Evolutionary conservation across 2,329 filamentous ascomycete genomes (phyloP).

Genomic region (Pseudogymnoascus sp.): DNA sequence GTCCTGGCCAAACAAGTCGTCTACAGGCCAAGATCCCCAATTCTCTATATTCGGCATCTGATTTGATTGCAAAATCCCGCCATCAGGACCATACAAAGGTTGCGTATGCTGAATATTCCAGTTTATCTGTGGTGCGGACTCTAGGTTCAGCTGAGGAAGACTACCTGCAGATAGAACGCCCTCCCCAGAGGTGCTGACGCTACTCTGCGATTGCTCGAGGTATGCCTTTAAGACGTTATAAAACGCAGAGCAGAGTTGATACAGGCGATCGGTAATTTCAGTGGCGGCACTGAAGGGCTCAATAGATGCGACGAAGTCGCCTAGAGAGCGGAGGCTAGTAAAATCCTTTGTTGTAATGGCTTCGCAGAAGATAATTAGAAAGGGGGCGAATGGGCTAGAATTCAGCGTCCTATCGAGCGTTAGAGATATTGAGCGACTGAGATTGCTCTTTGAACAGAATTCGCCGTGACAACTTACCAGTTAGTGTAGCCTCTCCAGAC

Average conservation of each 20-base stretch:
- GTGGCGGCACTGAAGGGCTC: conserved; percentile 28
- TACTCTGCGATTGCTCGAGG: not conserved
- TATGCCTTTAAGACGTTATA: not conserved
- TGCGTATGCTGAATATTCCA: not conserved
- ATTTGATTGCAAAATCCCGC: not conserved
- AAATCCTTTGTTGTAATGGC: conserved; percentile 32
- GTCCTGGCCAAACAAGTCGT: not conserved
- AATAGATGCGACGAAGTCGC: conserved; percentile 38
- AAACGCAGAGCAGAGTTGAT: not conserved
- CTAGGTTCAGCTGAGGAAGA: not conserved
- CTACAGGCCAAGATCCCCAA: not conserved
- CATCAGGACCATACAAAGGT: not conserved
- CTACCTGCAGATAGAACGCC: not conserved
- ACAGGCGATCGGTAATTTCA: not conserved
- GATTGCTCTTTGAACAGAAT: not conserved
- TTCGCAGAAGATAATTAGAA: conserved; percentile 19
- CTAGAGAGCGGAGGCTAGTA: conserved; percentile 37
- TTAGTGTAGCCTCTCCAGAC: conserved; percentile 17
- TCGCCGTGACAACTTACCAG: conserved; percentile 4
- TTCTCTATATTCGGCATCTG: not conserved
- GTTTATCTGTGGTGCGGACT: not conserved
- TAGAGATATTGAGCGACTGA: not conserved
- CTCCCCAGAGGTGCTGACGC: not conserved
- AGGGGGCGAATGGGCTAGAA: conserved; percentile 20
- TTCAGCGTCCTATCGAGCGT: conserved; percentile 12